Conservation (phyloP, 306 rosid genomes). For the Alnus glutinosa region DNA sequence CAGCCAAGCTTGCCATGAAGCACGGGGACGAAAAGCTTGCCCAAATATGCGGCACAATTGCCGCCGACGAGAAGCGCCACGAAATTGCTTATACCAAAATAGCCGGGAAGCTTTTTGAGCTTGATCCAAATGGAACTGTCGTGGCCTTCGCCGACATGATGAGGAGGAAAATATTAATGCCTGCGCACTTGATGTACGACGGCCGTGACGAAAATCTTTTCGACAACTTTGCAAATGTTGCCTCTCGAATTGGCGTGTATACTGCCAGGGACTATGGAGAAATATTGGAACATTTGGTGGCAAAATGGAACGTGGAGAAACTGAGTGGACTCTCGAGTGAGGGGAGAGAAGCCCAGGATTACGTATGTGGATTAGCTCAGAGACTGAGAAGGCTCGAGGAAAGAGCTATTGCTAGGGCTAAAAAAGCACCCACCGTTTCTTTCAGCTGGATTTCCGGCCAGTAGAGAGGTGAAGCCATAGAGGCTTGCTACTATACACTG, state of each 20-base stretch:
- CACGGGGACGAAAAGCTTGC: too few relatives aligned
- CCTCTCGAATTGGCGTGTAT: slow-evolving; percentile 79
- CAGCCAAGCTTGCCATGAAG: too few relatives aligned
- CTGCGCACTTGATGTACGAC: slow-evolving; percentile 84
- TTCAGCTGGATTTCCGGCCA: slow-evolving; percentile 68
- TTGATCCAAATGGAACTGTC: slow-evolving; percentile 71
- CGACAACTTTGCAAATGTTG: slow-evolving; percentile 61
- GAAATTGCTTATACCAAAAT: too few relatives aligned
- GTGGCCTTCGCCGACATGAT: slow-evolving; percentile 78
- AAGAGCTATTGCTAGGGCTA: slow-evolving; percentile 62
- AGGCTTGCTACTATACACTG: too few relatives aligned
- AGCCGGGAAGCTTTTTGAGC: too few relatives aligned
- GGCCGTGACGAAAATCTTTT: slow-evolving; percentile 68
- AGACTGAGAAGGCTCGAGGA: slow-evolving; percentile 79
- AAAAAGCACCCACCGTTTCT: slow-evolving; percentile 37
- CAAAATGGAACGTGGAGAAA: slow-evolving; percentile 68
- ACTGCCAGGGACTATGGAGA: slow-evolving; percentile 83
- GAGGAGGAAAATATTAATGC: slow-evolving; percentile 87
- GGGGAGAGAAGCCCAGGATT: slow-evolving; percentile 82
- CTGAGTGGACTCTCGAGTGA: slow-evolving; percentile 70
- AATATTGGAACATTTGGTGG: slow-evolving; percentile 73
- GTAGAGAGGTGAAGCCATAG: slow-evolving; percentile 3
- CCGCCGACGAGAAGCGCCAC: too few relatives aligned
- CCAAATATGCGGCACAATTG: too few relatives aligned
- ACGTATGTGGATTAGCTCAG: slow-evolving; percentile 64